Percentiles rank a stretch among this genome's conserved stretches.
phyloP scores from a whole-genome alignment of 2,329 filamentous ascomycete species.

The Blastomyces percursus region DNA sequence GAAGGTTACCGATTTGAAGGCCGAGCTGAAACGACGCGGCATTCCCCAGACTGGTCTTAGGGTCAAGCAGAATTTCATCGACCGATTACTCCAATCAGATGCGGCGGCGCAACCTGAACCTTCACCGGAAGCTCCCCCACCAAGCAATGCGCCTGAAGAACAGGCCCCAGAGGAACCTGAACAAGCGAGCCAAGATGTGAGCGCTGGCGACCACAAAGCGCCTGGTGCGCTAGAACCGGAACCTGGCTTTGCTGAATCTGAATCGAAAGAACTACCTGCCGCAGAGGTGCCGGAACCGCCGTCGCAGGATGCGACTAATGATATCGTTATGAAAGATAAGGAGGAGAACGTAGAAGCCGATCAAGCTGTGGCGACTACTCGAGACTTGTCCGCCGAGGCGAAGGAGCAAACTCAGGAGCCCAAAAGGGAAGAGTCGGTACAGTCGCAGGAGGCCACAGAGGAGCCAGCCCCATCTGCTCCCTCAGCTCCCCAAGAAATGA shows the following conservation, averaged over 20 bases:
- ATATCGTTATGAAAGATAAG: not conserved
- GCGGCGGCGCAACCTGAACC: slow-evolving; percentile 12
- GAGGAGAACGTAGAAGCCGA: not conserved
- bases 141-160: slow-evolving; percentile 2
- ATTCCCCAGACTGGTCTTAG: slow-evolving; percentile 60
- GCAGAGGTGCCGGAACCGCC: not conserved
- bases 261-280: not conserved
- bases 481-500: slow-evolving; percentile 18
- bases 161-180: not conserved
- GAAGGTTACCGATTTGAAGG: slow-evolving; percentile 65
- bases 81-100: slow-evolving; percentile 46
- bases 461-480: not conserved
- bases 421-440: not conserved
- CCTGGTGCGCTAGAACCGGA: slow-evolving; percentile 1
- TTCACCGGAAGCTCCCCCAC: slow-evolving; percentile 9
- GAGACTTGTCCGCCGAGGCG: not conserved
- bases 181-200: not conserved
- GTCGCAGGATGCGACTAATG: not conserved
- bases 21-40: slow-evolving; percentile 61
- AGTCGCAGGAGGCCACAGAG: slow-evolving; percentile 7
- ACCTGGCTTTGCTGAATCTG: not conserved
- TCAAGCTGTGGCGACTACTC: not conserved
- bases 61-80: slow-evolving; percentile 52
- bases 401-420: not conserved
- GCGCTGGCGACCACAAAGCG: slow-evolving; percentile 4